Evolutionary conservation across 208 protist species (phyloP).

Genomic region (Trypanosoma melophagium): DNA sequence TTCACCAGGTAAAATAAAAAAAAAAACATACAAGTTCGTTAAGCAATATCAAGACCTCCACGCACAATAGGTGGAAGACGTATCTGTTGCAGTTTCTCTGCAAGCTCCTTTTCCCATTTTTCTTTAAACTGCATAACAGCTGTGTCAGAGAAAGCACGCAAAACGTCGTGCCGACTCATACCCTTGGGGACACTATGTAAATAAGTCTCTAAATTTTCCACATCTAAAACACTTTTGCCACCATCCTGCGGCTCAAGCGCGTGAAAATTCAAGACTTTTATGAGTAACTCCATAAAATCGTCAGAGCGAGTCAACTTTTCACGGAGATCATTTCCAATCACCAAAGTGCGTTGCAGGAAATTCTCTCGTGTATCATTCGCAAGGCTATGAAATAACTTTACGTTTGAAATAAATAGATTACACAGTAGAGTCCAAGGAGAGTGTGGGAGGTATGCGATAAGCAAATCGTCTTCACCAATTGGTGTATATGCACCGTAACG

Average conservation of each 20-base stretch:
- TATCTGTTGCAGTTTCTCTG: constrained; percentile 5
- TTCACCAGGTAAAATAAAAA: not conserved
- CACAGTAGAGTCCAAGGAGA: constrained; percentile 65
- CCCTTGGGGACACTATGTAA: constrained; percentile 1
- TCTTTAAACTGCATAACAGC: constrained; percentile 32
- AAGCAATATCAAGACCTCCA: constrained; percentile 16
- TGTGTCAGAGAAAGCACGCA: constrained; percentile 31
- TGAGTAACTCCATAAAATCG: constrained; percentile 22
- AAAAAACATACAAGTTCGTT: not conserved
- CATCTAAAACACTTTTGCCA: constrained; percentile 5
- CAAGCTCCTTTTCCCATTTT: constrained; percentile 9
- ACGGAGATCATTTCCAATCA: constrained; percentile 53
- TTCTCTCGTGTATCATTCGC: not conserved
- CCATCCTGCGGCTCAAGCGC: constrained; percentile 2
- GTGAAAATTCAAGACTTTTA: constrained; percentile 16
- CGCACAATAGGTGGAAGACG: constrained; percentile 14
- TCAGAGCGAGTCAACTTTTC: constrained; percentile 2
- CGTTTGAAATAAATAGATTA: constrained; percentile 52
- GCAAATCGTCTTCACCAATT: constrained; percentile 11
- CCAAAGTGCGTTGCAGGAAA: constrained; percentile 32
- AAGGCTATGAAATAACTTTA: constrained; percentile 3
- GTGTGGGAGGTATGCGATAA: constrained; percentile 66
- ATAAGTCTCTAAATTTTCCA: constrained; percentile 9
- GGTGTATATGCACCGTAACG: constrained; percentile 42
- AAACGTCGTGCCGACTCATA: constrained; percentile 26